Base-by-base conservation (phyloP, 306 rosid genomes). In the Prosopis cineraria region DNA sequence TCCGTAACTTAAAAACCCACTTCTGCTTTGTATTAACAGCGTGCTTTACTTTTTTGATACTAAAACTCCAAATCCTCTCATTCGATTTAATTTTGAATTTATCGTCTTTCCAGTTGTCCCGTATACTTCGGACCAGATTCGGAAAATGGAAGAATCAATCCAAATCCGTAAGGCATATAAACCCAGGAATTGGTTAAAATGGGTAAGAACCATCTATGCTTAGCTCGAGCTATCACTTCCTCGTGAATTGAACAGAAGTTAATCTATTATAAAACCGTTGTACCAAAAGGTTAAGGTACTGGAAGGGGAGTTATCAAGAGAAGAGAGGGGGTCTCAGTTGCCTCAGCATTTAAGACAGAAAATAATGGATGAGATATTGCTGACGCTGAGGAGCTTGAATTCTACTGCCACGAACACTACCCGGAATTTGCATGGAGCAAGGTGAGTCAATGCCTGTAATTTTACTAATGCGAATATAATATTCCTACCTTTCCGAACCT, bases 81-180 rank as follows among this genome's bases (percentile, higher is more conserved):
- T 53, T 66, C 41, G 53, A 29, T 69, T 76, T 52, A 64, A 45
- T 62, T 65, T 48, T 25, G 59, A 50, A 43, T 78, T 25, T 70
- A 47, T 30, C 44, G 60, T 40, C 31, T 56, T 80, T 76, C 72
- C 85, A 95, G 99, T 79, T 79, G 88, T 79, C 68, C 77, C 78
- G 84, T 93, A 95, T 87, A 91, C 85, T 45, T 92, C 97, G 33
- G 97, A 93, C 86, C 99, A 95, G 93, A 88, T 95, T 79, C 85
- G 66, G 82, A 91, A 83, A 82, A 95, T 93, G 97, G 99, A 91
- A 79, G 98, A 95, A 72, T 92, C 94, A 7, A 62, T 82, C 36
- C 87, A 52, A 87, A 89, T 92, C 79, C 90, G 98, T 16, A 85
- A 85, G 85, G 83, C 82, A n/a, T 86, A 86, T 41, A 80, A 86